Evolutionary conservation across 352 stramenopile species (phyloP), one percentile per base, ranked within the genome.

Genomic region (Phytophthora idaei): DNA sequence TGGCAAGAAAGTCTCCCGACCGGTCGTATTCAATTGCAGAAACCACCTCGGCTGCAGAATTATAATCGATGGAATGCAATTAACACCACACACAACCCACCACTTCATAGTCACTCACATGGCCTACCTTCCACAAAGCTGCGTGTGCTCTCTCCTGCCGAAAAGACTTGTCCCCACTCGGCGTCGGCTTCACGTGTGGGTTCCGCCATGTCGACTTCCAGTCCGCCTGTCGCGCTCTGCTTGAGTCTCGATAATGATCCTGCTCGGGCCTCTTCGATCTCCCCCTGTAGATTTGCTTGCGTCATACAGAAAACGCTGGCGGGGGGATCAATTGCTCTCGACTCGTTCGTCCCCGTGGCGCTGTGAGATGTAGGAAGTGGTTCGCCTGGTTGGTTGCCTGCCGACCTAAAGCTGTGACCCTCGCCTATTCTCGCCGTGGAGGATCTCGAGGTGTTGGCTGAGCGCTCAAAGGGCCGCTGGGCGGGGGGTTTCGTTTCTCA

Each of bases 1-100:
- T 98, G 21, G 95, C 96, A 15, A 99, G 61, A 71, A 95, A 98
- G 29, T 97, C 83, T 49, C 96, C 96, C 14, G 80, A 90, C 17
- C 77, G 77, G 63, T 98, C 92, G 69, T 98, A 99, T 64, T 98
- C 91, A 45, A 99, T 95, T 5, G 94, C 91, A 27, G 95, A 98
- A 64, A 99, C 93, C 49, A 98, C 92, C 48, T 99, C 96, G 39
- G 92, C 95, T 94, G 44, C 37, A 57, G 28, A 53, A 29, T 27
- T 9, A 68, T 55, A 1, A 12, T 17, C 36, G 32, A 45, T 31
- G 11, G 0, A 31, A 32, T 44, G 29, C 21, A 50, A 25, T 51
- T 31, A 57, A 42, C 17, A 52, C 7, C 4, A 52, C 32, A 12
- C n/a, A 31, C 15, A 49, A 50, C 44, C 36, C 28, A 34, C 17